A percentile compares a stretch with the other conserved stretches of the same genome.
These are phyloP conservation scores for Cordyceps farinosa DNA, from an alignment of 2,329 filamentous ascomycete genomes.

Conservation along the genomic window DNA sequence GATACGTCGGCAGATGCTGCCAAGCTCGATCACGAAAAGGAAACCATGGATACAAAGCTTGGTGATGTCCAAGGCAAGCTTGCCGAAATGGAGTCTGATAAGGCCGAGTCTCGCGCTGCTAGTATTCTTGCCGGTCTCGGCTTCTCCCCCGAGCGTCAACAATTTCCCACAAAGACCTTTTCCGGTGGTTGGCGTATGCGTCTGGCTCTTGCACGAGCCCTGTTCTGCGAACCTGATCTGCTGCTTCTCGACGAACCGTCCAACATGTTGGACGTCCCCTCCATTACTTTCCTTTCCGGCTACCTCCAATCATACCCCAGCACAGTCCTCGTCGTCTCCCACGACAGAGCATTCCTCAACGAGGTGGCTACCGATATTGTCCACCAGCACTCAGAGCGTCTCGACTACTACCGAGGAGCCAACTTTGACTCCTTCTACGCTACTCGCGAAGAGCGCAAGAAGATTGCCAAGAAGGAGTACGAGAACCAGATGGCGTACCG, in stretches of 20 bases:
- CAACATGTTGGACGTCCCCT: constrained; percentile 99
- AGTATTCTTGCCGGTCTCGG: constrained; percentile 96
- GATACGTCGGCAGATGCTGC: constrained; percentile 89
- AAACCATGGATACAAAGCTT: constrained; percentile 84
- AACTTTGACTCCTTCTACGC: constrained; percentile 98
- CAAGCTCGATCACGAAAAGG: constrained; percentile 79
- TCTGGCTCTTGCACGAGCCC: constrained; percentile 84
- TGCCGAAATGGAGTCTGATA: constrained; percentile 98
- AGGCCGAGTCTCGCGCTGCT: constrained; percentile 90
- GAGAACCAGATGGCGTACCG: constrained; percentile 96
- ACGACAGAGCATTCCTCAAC: constrained; percentile 98
- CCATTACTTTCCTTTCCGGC: constrained; percentile 94
- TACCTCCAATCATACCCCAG: constrained; percentile 94
- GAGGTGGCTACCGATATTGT: constrained; percentile 99
- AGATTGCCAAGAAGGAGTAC: constrained; percentile 95
- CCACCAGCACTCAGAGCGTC: constrained; percentile 92
- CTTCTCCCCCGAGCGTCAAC: constrained; percentile 90
- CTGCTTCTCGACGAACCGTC: constrained; percentile 97
- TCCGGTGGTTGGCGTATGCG: constrained; percentile 99
- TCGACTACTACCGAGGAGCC: constrained; percentile 97
- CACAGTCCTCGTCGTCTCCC: constrained; percentile 92
- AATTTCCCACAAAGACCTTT: constrained; percentile 93
- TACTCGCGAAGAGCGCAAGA: constrained; percentile 93
- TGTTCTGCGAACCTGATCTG: constrained; percentile 97
- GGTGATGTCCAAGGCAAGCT: constrained; percentile 90